Base-by-base conservation (phyloP, 2,329 filamentous ascomycete genomes). In the Zymoseptoria tritici region DNA sequence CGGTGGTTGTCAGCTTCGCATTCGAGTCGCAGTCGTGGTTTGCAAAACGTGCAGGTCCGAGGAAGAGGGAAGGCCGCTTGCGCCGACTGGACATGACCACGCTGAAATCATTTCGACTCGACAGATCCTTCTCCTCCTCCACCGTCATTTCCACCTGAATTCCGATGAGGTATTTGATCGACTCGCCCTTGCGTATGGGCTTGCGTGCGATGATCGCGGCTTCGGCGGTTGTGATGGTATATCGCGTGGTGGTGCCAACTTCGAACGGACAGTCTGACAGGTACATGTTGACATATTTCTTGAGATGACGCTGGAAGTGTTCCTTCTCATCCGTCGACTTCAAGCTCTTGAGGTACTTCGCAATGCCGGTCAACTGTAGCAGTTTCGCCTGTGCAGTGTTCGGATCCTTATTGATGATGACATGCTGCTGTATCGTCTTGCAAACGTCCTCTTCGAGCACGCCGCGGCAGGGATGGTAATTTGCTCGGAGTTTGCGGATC, bases 11-110 rank as follows among this genome's bases (percentile, higher is more conserved):
- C 52, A 99, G 82, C 70, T 87, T 85, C 8, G 92, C 92, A 77
- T 97, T 99, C 31, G 94, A 91, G 66, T 89, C 83, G 76, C 94
- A 99, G 74, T 99, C 94, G 75, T 99, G 94, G 72, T 99, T 99
- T 24, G 94, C 91, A 73, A 99, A 97, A 55, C 94, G 86, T 36
- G 94, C 94, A 7, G 94, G 95, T 0, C 94, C 94, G 72, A 99
- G 86, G 72, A 99, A 97, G 50, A 99, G 79, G 56, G 90, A 96
- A 29, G 92, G 89, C 62, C 88, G 88, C 76, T 96, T 97, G 76
- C 89, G 93, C 60, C 94, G 84, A 66, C 91, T 93, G 63, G 92
- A 96, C 71, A 97, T 89, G 31, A 99, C 92, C 64, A 99, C 92
- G 73, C 92, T 97, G 73, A 99, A 99, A 72, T 99, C 94, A 71